Percentiles rank a stretch among this genome's conserved stretches.
Evolutionary conservation across 2,329 filamentous ascomycete genomes (phyloP).

Genomic region (Aspergillus alliaceus): DNA sequence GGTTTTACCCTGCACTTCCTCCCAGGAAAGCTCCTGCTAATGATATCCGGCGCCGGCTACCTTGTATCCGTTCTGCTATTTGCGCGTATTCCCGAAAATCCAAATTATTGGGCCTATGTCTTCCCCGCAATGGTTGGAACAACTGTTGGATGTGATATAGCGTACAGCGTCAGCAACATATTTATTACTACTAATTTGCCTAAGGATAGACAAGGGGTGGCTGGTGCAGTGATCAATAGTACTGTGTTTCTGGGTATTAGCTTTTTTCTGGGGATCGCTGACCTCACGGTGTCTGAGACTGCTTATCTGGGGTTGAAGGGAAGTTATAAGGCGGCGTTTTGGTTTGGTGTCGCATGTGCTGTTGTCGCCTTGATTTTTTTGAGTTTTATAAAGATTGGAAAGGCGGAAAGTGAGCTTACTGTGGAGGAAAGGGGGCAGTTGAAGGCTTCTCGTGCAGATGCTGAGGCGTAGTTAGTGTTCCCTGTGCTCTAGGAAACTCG

Average conservation of each 20-base stretch:
- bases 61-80: conserved; percentile 4
- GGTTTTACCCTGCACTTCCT: background rate
- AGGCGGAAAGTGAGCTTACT: background rate
- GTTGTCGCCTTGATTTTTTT: background rate
- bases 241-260: conserved; percentile 11
- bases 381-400: background rate
- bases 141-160: conserved; percentile 5
- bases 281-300: conserved; percentile 3
- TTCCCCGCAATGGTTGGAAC: conserved; percentile 10
- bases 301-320: background rate
- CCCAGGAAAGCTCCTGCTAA: background rate
- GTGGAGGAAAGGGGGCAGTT: background rate
- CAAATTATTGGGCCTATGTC: conserved; percentile 9
- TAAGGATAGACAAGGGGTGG: conserved; percentile 5
- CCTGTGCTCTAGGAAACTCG: too few relatives aligned
- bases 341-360: conserved; percentile 8
- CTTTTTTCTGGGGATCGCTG: conserved; percentile 9
- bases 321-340: conserved; percentile 14
- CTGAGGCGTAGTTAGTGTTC: too few relatives aligned
- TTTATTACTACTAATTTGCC: conserved; percentile 10
- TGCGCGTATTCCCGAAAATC: conserved; percentile 7
- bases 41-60: background rate
- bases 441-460: background rate
- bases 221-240: conserved; percentile 7
- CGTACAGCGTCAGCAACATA: conserved; percentile 11